phyloP scores from a whole-genome alignment of 306 rosid species.

The Cucurbita moschata region DNA sequence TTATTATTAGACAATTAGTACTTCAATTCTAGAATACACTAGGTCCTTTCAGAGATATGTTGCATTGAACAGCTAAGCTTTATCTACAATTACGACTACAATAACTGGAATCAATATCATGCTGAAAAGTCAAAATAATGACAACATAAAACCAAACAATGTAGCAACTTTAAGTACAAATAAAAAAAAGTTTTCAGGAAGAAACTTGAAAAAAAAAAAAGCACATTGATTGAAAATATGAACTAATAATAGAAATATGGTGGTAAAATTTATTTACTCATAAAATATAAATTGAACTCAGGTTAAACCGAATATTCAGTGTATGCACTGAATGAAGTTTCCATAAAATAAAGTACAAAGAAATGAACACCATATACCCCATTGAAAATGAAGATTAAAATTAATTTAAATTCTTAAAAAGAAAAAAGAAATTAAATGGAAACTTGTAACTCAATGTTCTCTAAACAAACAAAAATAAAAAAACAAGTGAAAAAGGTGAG shows the following conservation, averaged over 20 bases:
- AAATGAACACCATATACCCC: neutral
- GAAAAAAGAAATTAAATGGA: neutral
- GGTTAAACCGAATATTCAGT: neutral
- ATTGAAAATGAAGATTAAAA: neutral
- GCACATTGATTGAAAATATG: neutral
- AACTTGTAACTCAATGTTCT: neutral
- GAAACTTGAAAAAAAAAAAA: neutral
- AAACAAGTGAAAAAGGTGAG: too few relatives aligned
- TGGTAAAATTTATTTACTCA: neutral
- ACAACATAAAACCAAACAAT: neutral
- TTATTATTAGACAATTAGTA: neutral
- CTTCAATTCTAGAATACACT: neutral
- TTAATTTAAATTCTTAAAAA: neutral
- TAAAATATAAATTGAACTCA: neutral
- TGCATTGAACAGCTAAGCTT: neutral
- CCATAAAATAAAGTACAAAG: neutral
- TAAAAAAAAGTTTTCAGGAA: neutral
- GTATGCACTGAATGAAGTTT: neutral
- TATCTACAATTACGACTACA: neutral
- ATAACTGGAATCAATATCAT: neutral
- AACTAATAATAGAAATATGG: neutral
- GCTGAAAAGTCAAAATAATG: neutral
- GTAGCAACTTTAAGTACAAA: neutral
- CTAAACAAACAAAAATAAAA: neutral
- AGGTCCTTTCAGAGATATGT: neutral